Evolutionary conservation across 495 filamentous ascomycete genomes (phyloP), one percentile per base, ranked within the genome.

Genomic region (Clohesyomyces aquaticus): DNA sequence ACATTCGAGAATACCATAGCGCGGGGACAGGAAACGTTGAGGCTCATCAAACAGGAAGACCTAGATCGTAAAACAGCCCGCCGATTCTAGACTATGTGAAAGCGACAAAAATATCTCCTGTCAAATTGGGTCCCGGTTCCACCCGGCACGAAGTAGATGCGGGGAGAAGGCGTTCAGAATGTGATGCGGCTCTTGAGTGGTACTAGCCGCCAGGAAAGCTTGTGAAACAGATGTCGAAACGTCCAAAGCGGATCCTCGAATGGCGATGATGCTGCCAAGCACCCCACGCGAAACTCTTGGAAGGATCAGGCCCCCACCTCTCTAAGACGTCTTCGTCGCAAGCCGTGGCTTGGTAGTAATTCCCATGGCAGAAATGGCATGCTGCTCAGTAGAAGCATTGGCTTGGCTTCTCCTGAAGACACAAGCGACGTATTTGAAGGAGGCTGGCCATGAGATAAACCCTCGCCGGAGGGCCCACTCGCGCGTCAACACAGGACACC

Each of bases 201-300:
- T 32, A 41, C 19, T 42, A 1, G 41, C 38, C 19, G 43, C 14
- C 38, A 43, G 9, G 27, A 50, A 32, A 11, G 26, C 26, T 11
- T 14, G 16, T 52, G 54, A 58, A 64, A 57, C 53, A 28, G 25
- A 14, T 22, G 53, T 58, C 46, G 61, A 64, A 64, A 57, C 61
- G 54, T 28, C 27, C 46, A 50, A 64, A 57, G 61, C 61, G 61
- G 61, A 64, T 52, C 61, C 52, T 38, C 32, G 6, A 38, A 38
- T 14, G 32, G 6, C 6, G 28, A 19, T 41, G 50, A 53, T 32
- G 38, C 26, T 23, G 61, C 61, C 54, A 58, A 58, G 61, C 54
- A 64, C 50, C 61, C 53, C 61, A 64, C 61, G 61, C 43, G 29
- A 51, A 52, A 58, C 61, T 29, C 32, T 3, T 25, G 16, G 16